These are phyloP conservation scores for Gloeostereum incarnatum DNA, from an alignment of 768 basidiomycete genomes.

Conservation along the genomic window DNA sequence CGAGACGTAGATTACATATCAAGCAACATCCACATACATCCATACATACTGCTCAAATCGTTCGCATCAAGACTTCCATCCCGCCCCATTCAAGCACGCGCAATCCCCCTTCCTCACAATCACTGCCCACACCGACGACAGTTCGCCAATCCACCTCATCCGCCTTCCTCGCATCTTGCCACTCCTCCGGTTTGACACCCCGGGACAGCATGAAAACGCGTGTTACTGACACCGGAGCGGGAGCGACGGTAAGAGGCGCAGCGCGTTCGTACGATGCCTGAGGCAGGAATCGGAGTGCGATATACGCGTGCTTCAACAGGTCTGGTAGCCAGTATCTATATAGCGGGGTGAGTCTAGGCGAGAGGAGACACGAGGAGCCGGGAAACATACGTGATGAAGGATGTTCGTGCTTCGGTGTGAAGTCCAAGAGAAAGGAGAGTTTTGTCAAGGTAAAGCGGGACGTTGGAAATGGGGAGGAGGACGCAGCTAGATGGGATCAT, in stretches of 20 bases:
- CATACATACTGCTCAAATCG: no score
- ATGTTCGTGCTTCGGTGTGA: conserved; percentile 21
- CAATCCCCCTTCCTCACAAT: conserved; percentile 19
- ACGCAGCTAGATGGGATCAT: no score
- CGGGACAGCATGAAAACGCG: conserved; percentile 41
- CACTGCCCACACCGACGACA: conserved; percentile 24
- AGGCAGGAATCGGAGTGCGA: conserved; percentile 36
- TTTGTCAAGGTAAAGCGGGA: conserved; percentile 17
- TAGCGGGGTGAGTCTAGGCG: background rate
- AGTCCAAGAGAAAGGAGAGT: conserved; percentile 14
- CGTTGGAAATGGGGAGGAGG: conserved; percentile 11
- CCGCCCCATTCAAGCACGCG: conserved; percentile 39
- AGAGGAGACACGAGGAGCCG: background rate
- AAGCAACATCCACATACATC: no score
- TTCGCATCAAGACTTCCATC: conserved; percentile 33
- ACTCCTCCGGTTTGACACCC: conserved; percentile 18
- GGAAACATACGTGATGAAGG: conserved; percentile 21
- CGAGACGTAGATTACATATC: no score
- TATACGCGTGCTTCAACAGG: conserved; percentile 24
- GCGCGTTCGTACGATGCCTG: conserved; percentile 31
- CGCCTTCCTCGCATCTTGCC: conserved; percentile 15
- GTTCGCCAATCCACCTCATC: conserved; percentile 19
- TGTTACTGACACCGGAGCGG: conserved; percentile 30
- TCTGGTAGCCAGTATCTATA: conserved; percentile 34
- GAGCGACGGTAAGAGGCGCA: conserved; percentile 25